These are phyloP conservation scores for Artemisia argyi DNA, from an alignment of 129 eudicot genomes.

Conservation along the genomic window DNA sequence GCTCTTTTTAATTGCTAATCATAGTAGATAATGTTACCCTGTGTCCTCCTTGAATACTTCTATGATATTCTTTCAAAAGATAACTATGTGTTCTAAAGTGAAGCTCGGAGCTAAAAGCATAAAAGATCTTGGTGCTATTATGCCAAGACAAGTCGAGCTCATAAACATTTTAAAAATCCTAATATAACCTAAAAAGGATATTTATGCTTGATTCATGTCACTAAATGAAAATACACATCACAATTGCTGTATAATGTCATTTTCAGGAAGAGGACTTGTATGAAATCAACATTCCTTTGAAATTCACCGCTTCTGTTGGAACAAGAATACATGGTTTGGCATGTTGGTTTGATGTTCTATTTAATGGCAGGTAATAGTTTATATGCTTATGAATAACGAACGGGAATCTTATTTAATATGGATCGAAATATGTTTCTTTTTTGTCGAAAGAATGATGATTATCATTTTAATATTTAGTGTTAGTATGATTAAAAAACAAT, in stretches of 20 bases:
- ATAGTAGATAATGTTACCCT: not conserved
- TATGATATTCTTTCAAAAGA: not conserved
- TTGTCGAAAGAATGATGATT: not conserved
- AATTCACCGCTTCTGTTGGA: constrained; percentile 68
- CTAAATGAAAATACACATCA: not conserved
- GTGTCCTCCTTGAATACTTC: constrained; percentile 1
- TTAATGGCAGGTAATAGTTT: constrained; percentile 74
- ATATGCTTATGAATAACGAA: not conserved
- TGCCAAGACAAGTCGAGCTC: not conserved
- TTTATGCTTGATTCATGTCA: not conserved
- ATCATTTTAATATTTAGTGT: not conserved
- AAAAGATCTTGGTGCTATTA: not conserved
- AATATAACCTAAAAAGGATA: not conserved
- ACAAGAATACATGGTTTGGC: constrained; percentile 90
- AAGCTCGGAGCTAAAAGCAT: constrained; percentile 1
- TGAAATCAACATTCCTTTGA: constrained; percentile 82
- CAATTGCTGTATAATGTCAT: not conserved
- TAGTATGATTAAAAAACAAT: not conserved
- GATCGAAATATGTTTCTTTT: not conserved
- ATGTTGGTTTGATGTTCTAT: constrained; percentile 97
- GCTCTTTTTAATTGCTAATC: not conserved
- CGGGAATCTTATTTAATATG: not conserved
- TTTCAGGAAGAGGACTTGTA: constrained; percentile 89
- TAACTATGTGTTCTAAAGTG: not conserved
- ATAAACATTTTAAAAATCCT: not conserved